Evolutionary conservation across 306 rosid genomes (phyloP).

Genomic region (Astragalus membranaceus): DNA sequence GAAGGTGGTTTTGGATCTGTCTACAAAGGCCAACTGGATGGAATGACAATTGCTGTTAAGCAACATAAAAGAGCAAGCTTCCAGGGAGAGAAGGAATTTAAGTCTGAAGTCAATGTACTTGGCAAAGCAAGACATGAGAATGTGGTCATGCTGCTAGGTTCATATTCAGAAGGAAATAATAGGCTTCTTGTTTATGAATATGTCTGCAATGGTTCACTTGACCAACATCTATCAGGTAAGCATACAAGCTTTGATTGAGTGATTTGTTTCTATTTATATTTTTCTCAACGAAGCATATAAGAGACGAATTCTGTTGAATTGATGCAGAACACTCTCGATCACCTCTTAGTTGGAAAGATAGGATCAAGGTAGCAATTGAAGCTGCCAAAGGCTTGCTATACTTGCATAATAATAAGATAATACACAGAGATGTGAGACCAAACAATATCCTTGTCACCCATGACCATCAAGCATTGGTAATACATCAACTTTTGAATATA

Average conservation of each 20-base stretch:
- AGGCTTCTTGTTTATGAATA: constrained; percentile 88
- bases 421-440: constrained; percentile 85
- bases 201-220: constrained; percentile 83
- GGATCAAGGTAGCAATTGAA: constrained; percentile 70
- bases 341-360: constrained; percentile 63
- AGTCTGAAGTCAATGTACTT: constrained; percentile 65
- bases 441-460: constrained; percentile 83
- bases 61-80: constrained; percentile 56
- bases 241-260: not conserved
- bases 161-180: constrained; percentile 58
- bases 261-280: not conserved
- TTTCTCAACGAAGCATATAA: not conserved
- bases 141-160: constrained; percentile 72
- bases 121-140: constrained; percentile 81
- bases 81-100: constrained; percentile 83
- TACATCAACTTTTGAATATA: constrained; percentile 12
- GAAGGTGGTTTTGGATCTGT: constrained; percentile 92
- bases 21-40: constrained; percentile 49
- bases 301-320: not conserved
- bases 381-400: constrained; percentile 71
- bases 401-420: constrained; percentile 61
- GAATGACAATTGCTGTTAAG: constrained; percentile 67
- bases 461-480: constrained; percentile 68
- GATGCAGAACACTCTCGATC: constrained; percentile 43
- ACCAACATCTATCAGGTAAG: constrained; percentile 62